These are phyloP conservation scores for Coleophoma crateriformis DNA, from an alignment of 2,329 filamentous ascomycete species.

Conservation along the genomic window DNA sequence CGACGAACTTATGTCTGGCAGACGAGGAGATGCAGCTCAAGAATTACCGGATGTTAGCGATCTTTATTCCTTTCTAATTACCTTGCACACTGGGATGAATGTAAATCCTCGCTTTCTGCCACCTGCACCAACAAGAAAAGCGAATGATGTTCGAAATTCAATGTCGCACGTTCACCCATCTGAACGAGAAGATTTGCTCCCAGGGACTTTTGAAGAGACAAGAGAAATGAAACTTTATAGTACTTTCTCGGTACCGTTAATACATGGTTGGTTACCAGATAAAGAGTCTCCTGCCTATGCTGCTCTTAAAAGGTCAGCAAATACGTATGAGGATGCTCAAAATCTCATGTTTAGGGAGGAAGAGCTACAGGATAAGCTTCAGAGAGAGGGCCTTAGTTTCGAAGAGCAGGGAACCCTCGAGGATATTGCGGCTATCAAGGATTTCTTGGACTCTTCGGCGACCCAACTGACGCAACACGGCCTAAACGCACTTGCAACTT, in stretches of 20 bases:
- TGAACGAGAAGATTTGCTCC: constrained; percentile 42
- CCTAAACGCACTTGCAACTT: constrained; percentile 65
- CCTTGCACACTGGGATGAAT: constrained; percentile 94
- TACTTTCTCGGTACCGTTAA: constrained; percentile 80
- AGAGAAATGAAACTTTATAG: constrained; percentile 86
- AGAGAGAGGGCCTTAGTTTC: constrained; percentile 53
- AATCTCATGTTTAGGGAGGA: constrained; percentile 84
- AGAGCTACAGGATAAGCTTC: constrained; percentile 77
- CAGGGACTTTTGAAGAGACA: constrained; percentile 81
- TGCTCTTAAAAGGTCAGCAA: constrained; percentile 69
- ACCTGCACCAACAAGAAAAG: constrained; percentile 30
- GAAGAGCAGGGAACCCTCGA: constrained; percentile 76
- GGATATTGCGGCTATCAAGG: constrained; percentile 79
- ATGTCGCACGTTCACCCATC: constrained; percentile 46
- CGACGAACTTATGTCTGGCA: constrained; percentile 82
- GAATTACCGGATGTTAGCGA: constrained; percentile 81
- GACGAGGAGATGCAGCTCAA: constrained; percentile 53
- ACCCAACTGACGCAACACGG: constrained; percentile 86
- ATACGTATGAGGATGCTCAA: constrained; percentile 88
- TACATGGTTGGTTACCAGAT: constrained; percentile 89
- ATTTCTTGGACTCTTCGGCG: constrained; percentile 71
- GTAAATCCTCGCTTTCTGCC: constrained; percentile 88
- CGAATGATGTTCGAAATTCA: constrained; percentile 35
- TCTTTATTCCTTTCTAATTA: constrained; percentile 80
- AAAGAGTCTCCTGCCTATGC: constrained; percentile 58